Base-by-base conservation (phyloP, 805 yeast species). In the Monosporozyma unispora region DNA sequence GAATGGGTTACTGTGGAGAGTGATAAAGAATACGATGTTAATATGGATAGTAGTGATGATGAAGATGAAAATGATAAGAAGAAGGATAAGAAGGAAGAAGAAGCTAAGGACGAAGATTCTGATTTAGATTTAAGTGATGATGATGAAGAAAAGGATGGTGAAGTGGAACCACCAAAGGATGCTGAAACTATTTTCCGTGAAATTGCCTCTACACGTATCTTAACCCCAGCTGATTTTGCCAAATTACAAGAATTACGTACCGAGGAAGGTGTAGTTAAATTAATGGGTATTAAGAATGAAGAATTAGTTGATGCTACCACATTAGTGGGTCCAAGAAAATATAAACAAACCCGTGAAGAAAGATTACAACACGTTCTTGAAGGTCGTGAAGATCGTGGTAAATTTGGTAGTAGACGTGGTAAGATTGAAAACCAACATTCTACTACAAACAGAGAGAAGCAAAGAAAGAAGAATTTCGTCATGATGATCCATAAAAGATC, bases 151-250 rank as follows among this genome's bases (percentile, higher is more conserved):
- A 43, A 46, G 3, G 49, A 50, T 12, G 57, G 58, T 22, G 53
- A 54, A 40, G 59, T 64, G 29, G 56, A 52, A 12, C 54, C 55
- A 51, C 65, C 62, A 46, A 61, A 70, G 49, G 63, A 70, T 56
- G 60, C 73, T 50, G 67, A 65, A 46, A 53, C 70, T 6, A 71
- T 69, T 47, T 75, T 76, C 71, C 70, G 74, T 49, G 80, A 80
- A 50, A 56, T 87, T 55, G 84, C 82, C 37, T 76, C 85, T n/a
- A 77, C 80, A 45, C 80, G 85, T 57, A 84, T 93, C 52, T 76
- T 93, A 57, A 93, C 99, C 0, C 99, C 99, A 21, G 97, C 98
- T 0, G 99, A 93, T 72, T 93, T 90, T 64, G 96, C 96, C 54
- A 91, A 91, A 69, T 75, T 93, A 59, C 91, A 91, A 61, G 96